Conservation (phyloP, 2,329 filamentous ascomycete genomes). For the Neonectria sp. region DNA sequence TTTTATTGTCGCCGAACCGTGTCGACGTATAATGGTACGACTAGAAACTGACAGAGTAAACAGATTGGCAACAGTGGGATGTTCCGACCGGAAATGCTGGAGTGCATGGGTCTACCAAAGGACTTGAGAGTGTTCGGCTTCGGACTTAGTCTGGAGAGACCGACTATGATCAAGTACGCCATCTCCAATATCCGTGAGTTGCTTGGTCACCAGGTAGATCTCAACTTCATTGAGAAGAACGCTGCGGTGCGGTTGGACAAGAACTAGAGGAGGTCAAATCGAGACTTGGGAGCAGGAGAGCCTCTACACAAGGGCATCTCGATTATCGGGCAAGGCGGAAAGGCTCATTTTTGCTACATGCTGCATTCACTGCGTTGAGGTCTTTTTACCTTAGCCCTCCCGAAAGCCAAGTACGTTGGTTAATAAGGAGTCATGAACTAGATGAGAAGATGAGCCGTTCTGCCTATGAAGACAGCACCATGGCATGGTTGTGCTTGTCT, state of each 20-base stretch:
- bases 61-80: slow-evolving; percentile 96
- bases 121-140: slow-evolving; percentile 96
- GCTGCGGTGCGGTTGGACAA: slow-evolving; percentile 92
- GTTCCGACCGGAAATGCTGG: slow-evolving; percentile 98
- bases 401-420: slow-evolving; percentile 2
- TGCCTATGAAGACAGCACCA: slow-evolving; percentile 4
- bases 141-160: slow-evolving; percentile 91
- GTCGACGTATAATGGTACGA: not conserved
- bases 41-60: slow-evolving; percentile 9
- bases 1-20: not conserved
- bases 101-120: slow-evolving; percentile 93
- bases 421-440: slow-evolving; percentile 8
- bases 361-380: slow-evolving; percentile 7
- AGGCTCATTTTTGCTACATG: slow-evolving; percentile 8
- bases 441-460: slow-evolving; percentile 2
- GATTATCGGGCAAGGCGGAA: not conserved
- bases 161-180: slow-evolving; percentile 97
- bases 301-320: slow-evolving; percentile 4
- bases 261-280: slow-evolving; percentile 64
- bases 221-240: slow-evolving; percentile 93
- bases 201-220: slow-evolving; percentile 94
- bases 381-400: not conserved
- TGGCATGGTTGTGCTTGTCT: slow-evolving; percentile 9
- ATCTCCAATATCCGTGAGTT: slow-evolving; percentile 93
- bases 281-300: slow-evolving; percentile 9